Percentiles rank a stretch among this genome's conserved stretches.
These are phyloP conservation scores for sunflower (Helianthus annuus) DNA, from an alignment of 129 eudicot species.

Conservation along the genomic window DNA sequence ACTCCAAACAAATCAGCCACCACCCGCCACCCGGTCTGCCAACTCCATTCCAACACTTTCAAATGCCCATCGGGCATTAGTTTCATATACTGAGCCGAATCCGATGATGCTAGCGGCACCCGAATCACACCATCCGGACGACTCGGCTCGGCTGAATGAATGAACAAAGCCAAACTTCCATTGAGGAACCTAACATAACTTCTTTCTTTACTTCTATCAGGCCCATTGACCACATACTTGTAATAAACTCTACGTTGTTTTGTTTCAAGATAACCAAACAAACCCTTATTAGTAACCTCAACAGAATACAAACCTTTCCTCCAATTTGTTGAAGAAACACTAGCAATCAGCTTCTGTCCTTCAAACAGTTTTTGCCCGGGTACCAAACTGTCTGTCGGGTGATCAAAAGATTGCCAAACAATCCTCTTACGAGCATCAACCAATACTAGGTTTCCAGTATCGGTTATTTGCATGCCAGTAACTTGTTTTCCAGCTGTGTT, in stretches of 20 bases:
- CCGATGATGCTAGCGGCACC: conserved; percentile 30
- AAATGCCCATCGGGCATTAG: conserved; percentile 45
- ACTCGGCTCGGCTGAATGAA: conserved; percentile 39
- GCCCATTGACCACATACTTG: conserved; percentile 9
- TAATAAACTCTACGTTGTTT: conserved; percentile 34
- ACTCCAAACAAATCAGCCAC: conserved; percentile 47
- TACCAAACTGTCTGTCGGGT: conserved; percentile 48
- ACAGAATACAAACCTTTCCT: conserved; percentile 27
- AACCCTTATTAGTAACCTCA: conserved; percentile 11
- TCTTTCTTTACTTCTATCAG: conserved; percentile 18
- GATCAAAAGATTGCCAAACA: conserved; percentile 47
- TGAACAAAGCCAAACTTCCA: conserved; percentile 39
- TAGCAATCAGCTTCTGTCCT: conserved; percentile 29
- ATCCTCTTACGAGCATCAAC: conserved; percentile 12
- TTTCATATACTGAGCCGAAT: conserved; percentile 51
- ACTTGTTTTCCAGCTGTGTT: conserved; percentile 28
- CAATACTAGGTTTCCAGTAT: conserved; percentile 33
- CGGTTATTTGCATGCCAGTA: conserved; percentile 27
- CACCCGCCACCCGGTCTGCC: conserved; percentile 42
- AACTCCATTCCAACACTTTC: conserved; percentile 43
- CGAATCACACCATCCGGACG: conserved; percentile 31
- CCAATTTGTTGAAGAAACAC: conserved; percentile 34
- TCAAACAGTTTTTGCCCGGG: conserved; percentile 39
- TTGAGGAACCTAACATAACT: conserved; percentile 37
- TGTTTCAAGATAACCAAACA: conserved; percentile 29